Evolutionary conservation across 2,329 filamentous ascomycete species (phyloP).

Genomic region (Fusarium sp.): DNA sequence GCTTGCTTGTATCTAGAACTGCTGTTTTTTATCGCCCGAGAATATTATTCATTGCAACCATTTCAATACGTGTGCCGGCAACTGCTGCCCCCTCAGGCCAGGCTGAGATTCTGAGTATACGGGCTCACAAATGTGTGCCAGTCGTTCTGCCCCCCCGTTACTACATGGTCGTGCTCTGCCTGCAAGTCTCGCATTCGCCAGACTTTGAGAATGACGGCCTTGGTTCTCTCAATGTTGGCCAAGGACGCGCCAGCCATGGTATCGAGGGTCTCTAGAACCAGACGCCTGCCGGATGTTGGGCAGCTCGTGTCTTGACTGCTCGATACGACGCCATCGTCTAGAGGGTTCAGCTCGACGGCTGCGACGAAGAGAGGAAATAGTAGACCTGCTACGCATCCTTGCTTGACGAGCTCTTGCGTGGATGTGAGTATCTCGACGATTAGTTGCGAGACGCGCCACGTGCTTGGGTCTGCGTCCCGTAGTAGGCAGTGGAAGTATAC

Average conservation of each 20-base stretch:
- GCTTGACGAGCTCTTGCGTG: constrained; percentile 14
- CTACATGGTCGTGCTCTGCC: constrained; percentile 5
- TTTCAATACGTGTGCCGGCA: background rate
- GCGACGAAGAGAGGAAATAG: constrained; percentile 39
- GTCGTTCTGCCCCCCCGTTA: constrained; percentile 27
- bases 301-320: too few relatives aligned
- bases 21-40: background rate
- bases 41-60: background rate
- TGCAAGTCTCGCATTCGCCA: constrained; percentile 58
- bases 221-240: constrained; percentile 57
- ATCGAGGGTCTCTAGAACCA: constrained; percentile 41
- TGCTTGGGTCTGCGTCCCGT: constrained; percentile 55
- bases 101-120: constrained; percentile 44
- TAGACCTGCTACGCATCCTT: constrained; percentile 35
- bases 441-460: constrained; percentile 2
- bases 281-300: constrained; percentile 24
- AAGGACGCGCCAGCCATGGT: constrained; percentile 55
- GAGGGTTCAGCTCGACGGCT: constrained; percentile 34
- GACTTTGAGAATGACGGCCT: constrained; percentile 59
- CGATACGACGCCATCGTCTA: constrained; percentile 25
- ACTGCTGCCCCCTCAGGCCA: constrained; percentile 26
- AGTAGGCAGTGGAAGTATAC: constrained; percentile 60
- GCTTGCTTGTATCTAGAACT: background rate
- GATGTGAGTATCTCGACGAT: constrained; percentile 24
- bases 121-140: constrained; percentile 45